Conservation (phyloP, 805 yeast genomes). For the Ogataea naganishii region DNA sequence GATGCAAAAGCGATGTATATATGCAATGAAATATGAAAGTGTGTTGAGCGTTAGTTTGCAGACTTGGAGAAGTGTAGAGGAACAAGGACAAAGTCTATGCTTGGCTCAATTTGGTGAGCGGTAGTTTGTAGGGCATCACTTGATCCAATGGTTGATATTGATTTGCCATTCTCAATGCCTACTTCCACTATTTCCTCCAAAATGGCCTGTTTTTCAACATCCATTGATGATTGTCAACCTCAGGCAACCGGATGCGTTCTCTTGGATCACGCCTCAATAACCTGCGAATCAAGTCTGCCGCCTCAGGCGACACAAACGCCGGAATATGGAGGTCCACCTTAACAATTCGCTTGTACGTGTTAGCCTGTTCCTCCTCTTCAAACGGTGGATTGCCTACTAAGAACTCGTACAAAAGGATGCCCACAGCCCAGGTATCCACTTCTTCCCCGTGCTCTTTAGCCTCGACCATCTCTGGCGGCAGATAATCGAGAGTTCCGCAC, state of each 20-base stretch:
- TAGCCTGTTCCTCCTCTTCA: slow-evolving; percentile 69
- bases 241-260: slow-evolving; percentile 50
- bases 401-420: slow-evolving; percentile 78
- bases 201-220: slow-evolving; percentile 50
- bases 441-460: slow-evolving; percentile 66
- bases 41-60: too few relatives aligned
- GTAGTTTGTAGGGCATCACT: too few relatives aligned
- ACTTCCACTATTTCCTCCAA: too few relatives aligned
- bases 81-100: too few relatives aligned
- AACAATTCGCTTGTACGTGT: slow-evolving; percentile 74
- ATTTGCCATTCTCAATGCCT: too few relatives aligned
- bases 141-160: too few relatives aligned
- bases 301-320: slow-evolving; percentile 57
- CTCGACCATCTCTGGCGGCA: slow-evolving; percentile 94
- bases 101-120: too few relatives aligned
- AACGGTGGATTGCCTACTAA: slow-evolving; percentile 89
- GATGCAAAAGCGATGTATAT: too few relatives aligned
- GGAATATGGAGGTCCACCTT: slow-evolving; percentile 74
- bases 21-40: too few relatives aligned
- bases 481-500: slow-evolving; percentile 91
- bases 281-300: slow-evolving; percentile 60
- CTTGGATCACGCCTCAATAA: slow-evolving; percentile 64
- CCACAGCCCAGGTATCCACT: slow-evolving; percentile 92
- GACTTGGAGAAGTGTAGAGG: too few relatives aligned
- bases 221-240: slow-evolving; percentile 80